Conservation (phyloP, 1,284 basidiomycete species). For the Anthracocystis walkeri region DNA sequence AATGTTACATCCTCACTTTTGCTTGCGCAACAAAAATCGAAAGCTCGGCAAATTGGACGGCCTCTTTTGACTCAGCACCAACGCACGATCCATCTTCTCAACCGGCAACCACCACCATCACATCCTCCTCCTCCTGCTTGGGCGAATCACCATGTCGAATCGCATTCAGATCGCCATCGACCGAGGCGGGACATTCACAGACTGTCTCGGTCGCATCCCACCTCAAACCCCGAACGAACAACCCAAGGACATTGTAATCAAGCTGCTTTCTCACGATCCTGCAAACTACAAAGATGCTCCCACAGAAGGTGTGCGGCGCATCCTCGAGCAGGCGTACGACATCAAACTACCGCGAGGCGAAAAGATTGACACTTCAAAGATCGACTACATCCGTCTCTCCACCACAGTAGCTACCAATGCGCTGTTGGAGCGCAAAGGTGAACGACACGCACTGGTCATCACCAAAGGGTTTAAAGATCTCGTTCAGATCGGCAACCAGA, state of each 20-base stretch:
- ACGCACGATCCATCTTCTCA: constrained; percentile 15
- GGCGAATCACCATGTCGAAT: constrained; percentile 26
- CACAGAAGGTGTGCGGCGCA: constrained; percentile 90
- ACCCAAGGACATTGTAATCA: constrained; percentile 69
- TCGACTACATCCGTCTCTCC: constrained; percentile 90
- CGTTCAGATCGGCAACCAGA: constrained; percentile 90
- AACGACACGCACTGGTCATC: constrained; percentile 89
- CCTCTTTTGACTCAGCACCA: constrained; percentile 7
- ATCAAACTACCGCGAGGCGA: constrained; percentile 77
- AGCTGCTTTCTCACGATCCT: constrained; percentile 71
- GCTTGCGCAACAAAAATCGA: too few relatives aligned
- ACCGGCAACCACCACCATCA: background rate
- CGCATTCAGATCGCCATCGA: constrained; percentile 64
- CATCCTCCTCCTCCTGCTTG: background rate
- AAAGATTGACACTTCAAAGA: constrained; percentile 82
- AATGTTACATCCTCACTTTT: background rate
- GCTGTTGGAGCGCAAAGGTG: constrained; percentile 90
- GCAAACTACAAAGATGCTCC: constrained; percentile 93
- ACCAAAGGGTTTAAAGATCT: constrained; percentile 93
- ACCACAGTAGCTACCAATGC: constrained; percentile 98
- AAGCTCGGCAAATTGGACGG: constrained; percentile 24
- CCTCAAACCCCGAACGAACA: constrained; percentile 15
- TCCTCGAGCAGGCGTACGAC: constrained; percentile 82
- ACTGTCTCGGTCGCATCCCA: constrained; percentile 62
- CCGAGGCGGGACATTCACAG: constrained; percentile 69